phyloP scores from a whole-genome alignment of 2,329 filamentous ascomycete species.

The Aspergillus pseudonomiae region DNA sequence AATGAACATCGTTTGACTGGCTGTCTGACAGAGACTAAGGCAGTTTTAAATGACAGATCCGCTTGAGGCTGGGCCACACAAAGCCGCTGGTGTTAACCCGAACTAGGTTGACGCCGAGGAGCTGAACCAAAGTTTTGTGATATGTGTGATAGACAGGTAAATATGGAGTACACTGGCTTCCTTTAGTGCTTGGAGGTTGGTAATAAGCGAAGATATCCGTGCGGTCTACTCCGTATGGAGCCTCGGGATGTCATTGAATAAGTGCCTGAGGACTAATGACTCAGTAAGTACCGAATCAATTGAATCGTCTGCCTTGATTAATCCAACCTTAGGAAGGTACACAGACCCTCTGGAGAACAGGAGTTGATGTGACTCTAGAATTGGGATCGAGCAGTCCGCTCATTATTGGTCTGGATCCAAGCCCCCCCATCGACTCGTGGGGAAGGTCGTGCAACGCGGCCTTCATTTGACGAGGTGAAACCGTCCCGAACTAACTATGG shows the following conservation, averaged over 20 bases:
- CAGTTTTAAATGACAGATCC: neutral
- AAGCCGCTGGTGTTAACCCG: neutral
- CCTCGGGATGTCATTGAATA: neutral
- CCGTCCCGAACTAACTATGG: constrained; percentile 1
- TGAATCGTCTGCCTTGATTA: neutral
- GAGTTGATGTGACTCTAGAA: neutral
- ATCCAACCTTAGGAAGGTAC: neutral
- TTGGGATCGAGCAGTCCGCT: neutral
- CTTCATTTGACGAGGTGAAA: constrained; percentile 6
- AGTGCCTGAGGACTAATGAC: neutral
- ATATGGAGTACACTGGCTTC: neutral
- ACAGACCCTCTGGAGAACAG: neutral
- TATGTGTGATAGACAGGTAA: neutral
- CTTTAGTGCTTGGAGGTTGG: neutral
- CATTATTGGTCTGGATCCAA: neutral
- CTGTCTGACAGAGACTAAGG: neutral
- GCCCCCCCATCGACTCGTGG: neutral
- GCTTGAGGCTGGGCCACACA: constrained; percentile 3
- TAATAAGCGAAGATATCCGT: neutral
- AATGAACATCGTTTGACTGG: neutral
- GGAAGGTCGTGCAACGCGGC: neutral
- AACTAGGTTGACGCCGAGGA: neutral
- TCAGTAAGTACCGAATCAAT: neutral
- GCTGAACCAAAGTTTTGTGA: constrained; percentile 1
- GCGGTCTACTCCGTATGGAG: neutral